Conservation (phyloP, 129 eudicot genomes). For the Mikania micrantha region DNA sequence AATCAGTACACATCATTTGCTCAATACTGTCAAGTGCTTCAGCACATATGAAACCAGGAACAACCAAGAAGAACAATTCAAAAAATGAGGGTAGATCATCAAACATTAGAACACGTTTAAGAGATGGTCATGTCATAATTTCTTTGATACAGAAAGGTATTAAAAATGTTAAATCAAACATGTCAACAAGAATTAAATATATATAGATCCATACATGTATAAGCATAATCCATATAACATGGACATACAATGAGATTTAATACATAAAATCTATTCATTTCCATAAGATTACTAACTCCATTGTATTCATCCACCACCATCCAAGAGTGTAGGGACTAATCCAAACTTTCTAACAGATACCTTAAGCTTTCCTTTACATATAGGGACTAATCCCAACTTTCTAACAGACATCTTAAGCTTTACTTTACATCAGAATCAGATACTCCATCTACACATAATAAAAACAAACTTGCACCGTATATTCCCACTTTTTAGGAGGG, state of each 20-base stretch:
- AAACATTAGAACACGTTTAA: not conserved
- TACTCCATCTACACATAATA: slow-evolving; percentile 17
- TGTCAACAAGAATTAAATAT: not conserved
- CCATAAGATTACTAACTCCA: not conserved
- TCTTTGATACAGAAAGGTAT: not conserved
- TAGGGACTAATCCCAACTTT: slow-evolving; percentile 8
- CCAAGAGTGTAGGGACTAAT: not conserved
- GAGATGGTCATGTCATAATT: not conserved
- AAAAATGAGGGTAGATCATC: not conserved
- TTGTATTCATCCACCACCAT: slow-evolving; percentile 1
- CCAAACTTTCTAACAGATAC: slow-evolving; percentile 10
- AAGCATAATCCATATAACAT: not conserved
- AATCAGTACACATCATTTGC: not conserved
- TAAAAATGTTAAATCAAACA: not conserved
- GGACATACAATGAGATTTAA: not conserved
- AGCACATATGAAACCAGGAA: not conserved
- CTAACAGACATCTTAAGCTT: slow-evolving; percentile 12
- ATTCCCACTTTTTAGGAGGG: no score
- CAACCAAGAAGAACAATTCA: no score
- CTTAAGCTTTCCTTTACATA: no score
- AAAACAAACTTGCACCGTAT: no score
- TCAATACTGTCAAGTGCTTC: not conserved
- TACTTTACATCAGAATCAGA: slow-evolving; percentile 15
- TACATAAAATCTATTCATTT: not conserved
- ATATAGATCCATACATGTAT: not conserved